Percentiles rank a stretch among this genome's conserved stretches.
phyloP scores from a whole-genome alignment of 2,329 filamentous ascomycete species.

The Neofusicoccum cordaticola region DNA sequence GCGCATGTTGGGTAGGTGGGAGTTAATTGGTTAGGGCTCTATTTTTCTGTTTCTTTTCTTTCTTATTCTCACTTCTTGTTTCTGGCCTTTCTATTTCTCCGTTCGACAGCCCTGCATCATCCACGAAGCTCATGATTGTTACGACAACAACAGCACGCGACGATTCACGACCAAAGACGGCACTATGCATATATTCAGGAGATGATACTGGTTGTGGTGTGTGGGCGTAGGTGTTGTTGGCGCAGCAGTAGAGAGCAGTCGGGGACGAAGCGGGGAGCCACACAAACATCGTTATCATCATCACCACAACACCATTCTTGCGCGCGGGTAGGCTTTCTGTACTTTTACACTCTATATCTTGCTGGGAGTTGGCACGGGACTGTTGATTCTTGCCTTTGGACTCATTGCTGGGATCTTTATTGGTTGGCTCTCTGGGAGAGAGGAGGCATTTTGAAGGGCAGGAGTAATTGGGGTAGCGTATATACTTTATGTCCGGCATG shows the following conservation, averaged over 20 bases:
- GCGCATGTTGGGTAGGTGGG: slow-evolving; percentile 11
- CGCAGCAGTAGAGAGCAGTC: slow-evolving; percentile 1
- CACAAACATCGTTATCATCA: not conserved
- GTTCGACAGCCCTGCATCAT: slow-evolving; percentile 3
- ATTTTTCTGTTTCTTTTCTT: not conserved
- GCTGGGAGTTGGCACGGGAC: not conserved
- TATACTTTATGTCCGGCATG: slow-evolving; percentile 1
- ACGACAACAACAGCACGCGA: slow-evolving; percentile 15
- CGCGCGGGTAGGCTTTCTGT: slow-evolving; percentile 10
- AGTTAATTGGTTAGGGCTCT: slow-evolving; percentile 7
- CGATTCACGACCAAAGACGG: slow-evolving; percentile 13
- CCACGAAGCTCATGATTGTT: slow-evolving; percentile 14
- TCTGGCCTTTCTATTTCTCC: not conserved
- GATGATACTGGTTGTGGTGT: not conserved
- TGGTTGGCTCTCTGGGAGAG: not conserved
- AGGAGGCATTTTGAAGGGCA: not conserved
- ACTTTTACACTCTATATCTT: slow-evolving; percentile 6
- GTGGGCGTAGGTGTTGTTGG: slow-evolving; percentile 12
- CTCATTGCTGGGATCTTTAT: not conserved
- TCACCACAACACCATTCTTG: not conserved
- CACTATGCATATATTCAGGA: not conserved
- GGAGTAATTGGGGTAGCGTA: slow-evolving; percentile 3
- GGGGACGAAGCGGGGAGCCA: not conserved
- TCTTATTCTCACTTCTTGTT: not conserved
- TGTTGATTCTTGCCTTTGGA: not conserved